Conservation (phyloP, 441 rosid species). For the Bocquillonia castaneifolia region DNA sequence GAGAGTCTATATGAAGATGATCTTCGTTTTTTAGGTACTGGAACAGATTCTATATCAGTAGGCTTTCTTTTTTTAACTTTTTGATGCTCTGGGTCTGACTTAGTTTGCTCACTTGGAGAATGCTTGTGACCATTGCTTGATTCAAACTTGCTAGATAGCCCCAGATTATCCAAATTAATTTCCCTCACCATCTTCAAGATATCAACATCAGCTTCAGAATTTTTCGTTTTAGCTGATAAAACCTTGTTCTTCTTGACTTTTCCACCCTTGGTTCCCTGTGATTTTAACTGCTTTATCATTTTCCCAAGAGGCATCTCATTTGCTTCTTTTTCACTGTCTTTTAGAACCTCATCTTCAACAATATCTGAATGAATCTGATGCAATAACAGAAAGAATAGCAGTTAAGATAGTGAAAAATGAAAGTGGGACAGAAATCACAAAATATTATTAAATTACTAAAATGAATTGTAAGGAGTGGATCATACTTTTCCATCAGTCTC, state of each 20-base stretch:
- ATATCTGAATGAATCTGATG: conserved; percentile 50
- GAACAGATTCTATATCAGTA: conserved; percentile 43
- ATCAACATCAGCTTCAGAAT: conserved; percentile 69
- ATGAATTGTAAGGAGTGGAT: conserved; percentile 21
- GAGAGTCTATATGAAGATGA: conserved; percentile 57
- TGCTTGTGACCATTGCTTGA: conserved; percentile 79
- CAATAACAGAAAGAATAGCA: conserved; percentile 14
- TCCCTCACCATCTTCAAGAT: conserved; percentile 90
- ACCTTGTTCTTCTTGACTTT: conserved; percentile 52
- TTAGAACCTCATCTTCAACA: conserved; percentile 43
- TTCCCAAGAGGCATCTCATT: conserved; percentile 79
- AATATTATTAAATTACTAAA: conserved; percentile 8
- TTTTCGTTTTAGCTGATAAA: conserved; percentile 40
- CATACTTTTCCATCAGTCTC: conserved; percentile 60
- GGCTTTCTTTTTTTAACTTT: conserved; percentile 54
- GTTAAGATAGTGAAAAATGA: conserved; percentile 26
- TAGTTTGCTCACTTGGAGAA: conserved; percentile 39
- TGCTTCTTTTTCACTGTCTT: conserved; percentile 66
- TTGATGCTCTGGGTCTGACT: conserved; percentile 40
- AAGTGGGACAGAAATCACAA: conserved; percentile 16
- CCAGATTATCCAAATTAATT: conserved; percentile 72
- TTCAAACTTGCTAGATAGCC: conserved; percentile 53
- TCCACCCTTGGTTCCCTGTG: conserved; percentile 57
- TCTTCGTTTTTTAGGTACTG: conserved; percentile 74
- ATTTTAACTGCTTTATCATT: conserved; percentile 66